Evolutionary conservation across 345 rosid species (phyloP), one percentile per base, ranked within the genome.

Genomic region (Anastatica hierochuntica): DNA sequence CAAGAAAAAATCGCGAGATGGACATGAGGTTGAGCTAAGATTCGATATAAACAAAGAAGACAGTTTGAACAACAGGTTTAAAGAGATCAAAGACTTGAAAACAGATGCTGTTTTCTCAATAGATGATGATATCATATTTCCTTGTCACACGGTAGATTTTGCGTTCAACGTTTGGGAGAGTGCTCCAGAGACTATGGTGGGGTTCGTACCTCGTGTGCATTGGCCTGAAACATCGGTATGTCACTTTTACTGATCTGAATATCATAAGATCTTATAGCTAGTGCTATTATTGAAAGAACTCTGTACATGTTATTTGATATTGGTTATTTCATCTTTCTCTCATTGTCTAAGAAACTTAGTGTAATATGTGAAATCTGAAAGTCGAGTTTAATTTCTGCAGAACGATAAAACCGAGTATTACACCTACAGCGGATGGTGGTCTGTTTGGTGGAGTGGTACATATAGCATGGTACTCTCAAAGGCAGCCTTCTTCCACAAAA

Each of bases 371-470:
- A 34, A 34, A 2, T n/a, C 29, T 1, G 48, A 41, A 41, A 18
- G 51, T 8, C 39, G 30, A 38, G 39, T 53, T 24, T 10, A 31
- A 34, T 43, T 44, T 43, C 14, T 72, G 74, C 87, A 90, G 96
- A 74, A 69, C 41, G 82, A 68, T n/a, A 71, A 73, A 48, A 59
- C 13, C 4, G 64, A 70, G 40, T 61, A 63, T 42, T 90, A 84
- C 52, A 60, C 41, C 29, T 87, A 90, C 72, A 78, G 80, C 29
- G 98, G 98, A 49, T 90, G 98, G 98, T 90, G 98, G 96, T 87
- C 98, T 58, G 98, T 90, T 49, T 90, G 98, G 98, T 90, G 98
- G 96, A 82, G 89, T 7, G 98, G 98, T 43, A 82, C 84, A 10
- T 90, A 87, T 47, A 90, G 85, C 63, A 82, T 90, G 92, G 79